Evolutionary conservation across 345 rosid genomes (phyloP).

Genomic region (Clarkia xantiana): DNA sequence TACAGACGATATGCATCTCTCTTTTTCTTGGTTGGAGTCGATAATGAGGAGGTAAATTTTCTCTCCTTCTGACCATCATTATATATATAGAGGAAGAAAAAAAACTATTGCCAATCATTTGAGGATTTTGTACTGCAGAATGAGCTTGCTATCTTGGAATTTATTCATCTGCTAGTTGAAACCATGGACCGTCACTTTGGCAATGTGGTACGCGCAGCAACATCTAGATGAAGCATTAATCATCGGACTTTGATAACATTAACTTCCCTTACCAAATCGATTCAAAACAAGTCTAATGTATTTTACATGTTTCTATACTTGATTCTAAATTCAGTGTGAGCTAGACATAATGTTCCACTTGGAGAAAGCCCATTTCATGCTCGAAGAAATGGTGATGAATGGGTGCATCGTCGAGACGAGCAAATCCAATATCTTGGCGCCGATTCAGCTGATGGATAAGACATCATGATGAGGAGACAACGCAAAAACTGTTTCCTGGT

Average conservation of each 20-base stretch:
- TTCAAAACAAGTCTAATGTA: too few species aligned
- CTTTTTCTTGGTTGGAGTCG: slow-evolving; percentile 94
- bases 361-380: slow-evolving; percentile 98
- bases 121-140: slow-evolving; percentile 24
- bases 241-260: too few species aligned
- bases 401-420: slow-evolving; percentile 91
- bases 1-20: slow-evolving; percentile 90
- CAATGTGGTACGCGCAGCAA: slow-evolving; percentile 54
- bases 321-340: slow-evolving; percentile 45
- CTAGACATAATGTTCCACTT: slow-evolving; percentile 97
- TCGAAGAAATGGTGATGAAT: slow-evolving; percentile 97
- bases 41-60: slow-evolving; percentile 68
- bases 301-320: not conserved
- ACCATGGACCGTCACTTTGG: slow-evolving; percentile 98
- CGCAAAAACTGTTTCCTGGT: not conserved
- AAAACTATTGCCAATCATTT: not conserved
- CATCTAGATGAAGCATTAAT: not conserved
- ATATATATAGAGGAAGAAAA: not conserved
- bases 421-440: slow-evolving; percentile 65
- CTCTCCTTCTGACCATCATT: not conserved
- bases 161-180: slow-evolving; percentile 89
- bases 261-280: too few species aligned
- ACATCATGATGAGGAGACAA: slow-evolving; percentile 22
- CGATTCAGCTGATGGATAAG: slow-evolving; percentile 85
- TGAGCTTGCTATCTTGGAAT: slow-evolving; percentile 89